Evolutionary conservation across 192 early-diverging fungal genomes (phyloP), one percentile per base, ranked within the genome.

Genomic region (Rhizoclosmatium sp.): DNA sequence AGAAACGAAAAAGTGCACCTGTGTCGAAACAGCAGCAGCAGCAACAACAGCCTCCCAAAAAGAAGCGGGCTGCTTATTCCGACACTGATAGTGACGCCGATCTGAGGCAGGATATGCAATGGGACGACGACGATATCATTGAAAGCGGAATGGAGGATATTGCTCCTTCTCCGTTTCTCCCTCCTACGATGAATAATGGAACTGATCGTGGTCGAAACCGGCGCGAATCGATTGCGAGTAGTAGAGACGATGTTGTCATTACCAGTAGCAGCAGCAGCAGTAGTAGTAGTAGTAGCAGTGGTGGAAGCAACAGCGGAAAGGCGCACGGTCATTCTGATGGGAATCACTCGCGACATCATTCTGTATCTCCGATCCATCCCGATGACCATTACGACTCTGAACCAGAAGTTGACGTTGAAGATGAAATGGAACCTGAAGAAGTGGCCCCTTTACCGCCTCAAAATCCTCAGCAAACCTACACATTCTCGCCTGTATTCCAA

Each of bases 401-500:
- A 0, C 7, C 12, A 5, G 61, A 64, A 64, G 21, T 7, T 21
- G 61, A 64, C 10, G 61, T 39, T 0, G 61, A 64, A 10, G 9
- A 16, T 39, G 61, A 64, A 5, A 64, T 10, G 5, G 21, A 41
- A 1, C 10, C 0, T 21, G 61, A 64, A 64, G 42, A 68, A 44
- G 0, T 7, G 7, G 10, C 66, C 42, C 10, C 44, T 16, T 5
- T 75, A 39, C 75, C 75, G 9, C 75, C 75, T 16, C 75, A 76
- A 56, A 76, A 66, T 47, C 75, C 75, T 16, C 54, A 76, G 2
- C 75, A 76, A 67, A 76, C 75, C 3, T 76, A 67, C 45, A 31
- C 61, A 7, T 76, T 76, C 41, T 76, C 75, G 7, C 75, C 75
- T 10, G 75, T 76, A 21, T 76, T 76, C 49, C 75, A 76, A 48